phyloP scores from a whole-genome alignment of 2,329 filamentous ascomycete species.

The Basipetospora sp. region DNA sequence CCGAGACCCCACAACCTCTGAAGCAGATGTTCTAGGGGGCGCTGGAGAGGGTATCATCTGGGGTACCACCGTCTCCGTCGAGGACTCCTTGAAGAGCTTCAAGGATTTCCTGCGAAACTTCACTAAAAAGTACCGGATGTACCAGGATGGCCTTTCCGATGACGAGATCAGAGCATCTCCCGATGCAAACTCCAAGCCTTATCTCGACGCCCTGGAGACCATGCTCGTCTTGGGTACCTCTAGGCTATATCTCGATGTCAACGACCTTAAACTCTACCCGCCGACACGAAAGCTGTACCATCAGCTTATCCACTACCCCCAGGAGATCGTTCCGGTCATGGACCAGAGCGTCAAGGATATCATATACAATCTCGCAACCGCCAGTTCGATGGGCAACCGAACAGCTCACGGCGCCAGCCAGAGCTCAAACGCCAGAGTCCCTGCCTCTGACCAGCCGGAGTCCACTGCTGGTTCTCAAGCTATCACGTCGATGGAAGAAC shows the following conservation, averaged over 20 bases:
- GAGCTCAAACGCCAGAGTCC: conserved; percentile 63
- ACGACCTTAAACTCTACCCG: conserved; percentile 83
- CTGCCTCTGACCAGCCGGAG: conserved; percentile 61
- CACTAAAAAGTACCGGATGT: conserved; percentile 85
- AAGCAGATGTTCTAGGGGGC: conserved; percentile 76
- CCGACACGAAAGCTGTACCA: conserved; percentile 89
- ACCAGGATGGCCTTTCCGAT: conserved; percentile 68
- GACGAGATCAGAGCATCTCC: conserved; percentile 57
- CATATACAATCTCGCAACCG: conserved; percentile 77
- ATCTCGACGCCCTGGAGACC: conserved; percentile 70
- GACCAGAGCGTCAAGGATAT: conserved; percentile 87
- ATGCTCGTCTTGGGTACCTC: conserved; percentile 80
- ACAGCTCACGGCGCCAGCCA: conserved; percentile 35
- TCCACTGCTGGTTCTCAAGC: conserved; percentile 24
- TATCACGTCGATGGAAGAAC: conserved; percentile 54
- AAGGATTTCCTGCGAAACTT: conserved; percentile 89
- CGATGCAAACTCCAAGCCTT: conserved; percentile 64
- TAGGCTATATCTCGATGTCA: conserved; percentile 74
- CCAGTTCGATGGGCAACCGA: conserved; percentile 56
- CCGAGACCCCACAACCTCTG: conserved; percentile 70
- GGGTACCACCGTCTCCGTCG: conserved; percentile 92
- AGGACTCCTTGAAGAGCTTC: conserved; percentile 74
- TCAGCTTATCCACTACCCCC: conserved; percentile 83
- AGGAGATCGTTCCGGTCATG: conserved; percentile 92
- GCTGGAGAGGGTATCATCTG: conserved; percentile 74